A percentile compares a stretch with the other conserved stretches of the same genome.
Evolutionary conservation across 2,329 filamentous ascomycete genomes (phyloP).

Genomic region (Alternaria tenuissima): DNA sequence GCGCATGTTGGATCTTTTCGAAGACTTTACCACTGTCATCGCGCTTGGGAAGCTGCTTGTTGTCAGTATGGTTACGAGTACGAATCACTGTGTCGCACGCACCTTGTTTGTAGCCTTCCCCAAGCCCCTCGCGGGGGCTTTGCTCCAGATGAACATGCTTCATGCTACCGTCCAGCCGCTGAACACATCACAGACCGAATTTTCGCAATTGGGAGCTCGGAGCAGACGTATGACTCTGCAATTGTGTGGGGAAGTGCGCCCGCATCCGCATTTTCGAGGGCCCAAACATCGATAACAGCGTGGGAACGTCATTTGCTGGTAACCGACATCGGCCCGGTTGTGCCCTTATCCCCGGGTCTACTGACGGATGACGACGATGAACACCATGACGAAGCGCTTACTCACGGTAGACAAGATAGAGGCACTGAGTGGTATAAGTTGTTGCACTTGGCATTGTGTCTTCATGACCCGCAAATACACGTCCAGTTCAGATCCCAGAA

Average conservation of each 20-base stretch:
- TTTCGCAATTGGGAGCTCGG: slow-evolving; percentile 1
- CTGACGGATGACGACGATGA: slow-evolving; percentile 1
- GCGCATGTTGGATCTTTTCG: slow-evolving; percentile 7
- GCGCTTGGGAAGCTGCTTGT: slow-evolving; percentile 27
- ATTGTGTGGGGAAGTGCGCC: slow-evolving; percentile 12
- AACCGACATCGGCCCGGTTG: slow-evolving; percentile 25
- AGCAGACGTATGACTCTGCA: slow-evolving; percentile 16
- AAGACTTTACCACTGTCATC: slow-evolving; percentile 27
- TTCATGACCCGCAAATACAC: background rate
- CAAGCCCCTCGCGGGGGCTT: slow-evolving; percentile 47
- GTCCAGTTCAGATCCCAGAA: background rate
- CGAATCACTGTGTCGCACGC: slow-evolving; percentile 18
- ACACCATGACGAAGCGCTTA: slow-evolving; percentile 12
- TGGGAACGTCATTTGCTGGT: slow-evolving; percentile 25
- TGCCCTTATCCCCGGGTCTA: slow-evolving; percentile 7
- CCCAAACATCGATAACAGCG: slow-evolving; percentile 10
- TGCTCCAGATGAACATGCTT: slow-evolving; percentile 50
- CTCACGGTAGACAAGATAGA: background rate
- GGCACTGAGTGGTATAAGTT: background rate
- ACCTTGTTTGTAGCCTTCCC: slow-evolving; percentile 36
- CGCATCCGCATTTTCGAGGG: slow-evolving; percentile 9
- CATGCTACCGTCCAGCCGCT: slow-evolving; percentile 41
- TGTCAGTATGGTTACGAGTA: slow-evolving; percentile 19
- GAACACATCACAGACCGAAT: slow-evolving; percentile 12
- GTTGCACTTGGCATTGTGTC: background rate